Evolutionary conservation across 2,329 filamentous ascomycete species (phyloP), one percentile per base, ranked within the genome.

Genomic region (Alternaria sp.): DNA sequence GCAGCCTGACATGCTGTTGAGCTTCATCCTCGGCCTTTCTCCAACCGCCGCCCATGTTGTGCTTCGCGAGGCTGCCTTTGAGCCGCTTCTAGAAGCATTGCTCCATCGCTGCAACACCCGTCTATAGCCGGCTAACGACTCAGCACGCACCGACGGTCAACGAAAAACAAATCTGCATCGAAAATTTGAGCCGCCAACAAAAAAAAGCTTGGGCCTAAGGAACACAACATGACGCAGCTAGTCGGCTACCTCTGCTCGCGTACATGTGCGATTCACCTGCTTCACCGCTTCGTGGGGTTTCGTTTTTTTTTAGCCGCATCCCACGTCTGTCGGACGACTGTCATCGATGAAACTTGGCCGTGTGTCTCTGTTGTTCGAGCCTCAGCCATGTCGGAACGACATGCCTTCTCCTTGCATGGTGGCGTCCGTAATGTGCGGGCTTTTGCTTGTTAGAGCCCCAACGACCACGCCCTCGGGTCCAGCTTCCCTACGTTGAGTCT

Each of bases 211-310:
- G 58, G 61, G 61, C 65, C 55, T 62, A 39, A 58, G 48, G 28
- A 58, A 34, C 31, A 54, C 52, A 44, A 59, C 60, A 71, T 70
- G 68, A 73, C 66, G 70, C 66, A 68, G 53, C 44, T 41, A 51
- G 63, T 70, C 65, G 65, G 55, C 23, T 52, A 21, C 24, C 49
- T 45, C 24, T 44, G 24, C 54, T 40, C 28, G 42, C 57, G 60
- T 53, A 55, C 58, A 37, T 45, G 40, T 54, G 57, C 54, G 54
- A 65, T 68, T 68, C 62, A 66, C 60, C 67, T 50, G 53, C 56
- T 58, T 74, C 71, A 74, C 73, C 71, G 73, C 72, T 68, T 68
- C 62, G 65, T 73, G 66, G 66, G 62, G 59, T 66, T 53, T 60
- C 55, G 34, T 58, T 69, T 68, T 39, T 68, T 39, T 66, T 65